Conservation (phyloP, 78 protist species). For the Planoprotostelium fungivorum region DNA sequence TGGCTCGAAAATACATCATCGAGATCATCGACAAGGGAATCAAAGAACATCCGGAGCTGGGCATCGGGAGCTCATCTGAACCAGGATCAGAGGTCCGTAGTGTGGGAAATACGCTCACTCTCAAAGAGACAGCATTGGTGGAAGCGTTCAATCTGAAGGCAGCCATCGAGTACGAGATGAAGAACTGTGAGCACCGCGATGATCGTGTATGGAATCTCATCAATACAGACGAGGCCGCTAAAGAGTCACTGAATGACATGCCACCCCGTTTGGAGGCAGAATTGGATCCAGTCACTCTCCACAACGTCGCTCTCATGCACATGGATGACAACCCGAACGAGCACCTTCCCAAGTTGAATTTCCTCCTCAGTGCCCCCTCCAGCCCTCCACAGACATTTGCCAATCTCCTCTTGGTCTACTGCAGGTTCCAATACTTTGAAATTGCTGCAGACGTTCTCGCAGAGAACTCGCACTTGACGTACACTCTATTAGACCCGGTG, state of each 20-base stretch:
- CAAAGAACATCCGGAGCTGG: constrained; percentile 71
- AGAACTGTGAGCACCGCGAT: constrained; percentile 13
- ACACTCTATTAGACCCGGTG: constrained; percentile 5
- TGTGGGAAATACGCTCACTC: constrained; percentile 69
- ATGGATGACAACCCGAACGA: constrained; percentile 64
- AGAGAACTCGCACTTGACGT: constrained; percentile 18
- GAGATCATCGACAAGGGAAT: constrained; percentile 77
- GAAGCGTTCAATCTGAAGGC: constrained; percentile 88
- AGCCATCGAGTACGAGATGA: constrained; percentile 68
- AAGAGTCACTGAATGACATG: constrained; percentile 76
- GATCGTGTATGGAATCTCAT: neutral
- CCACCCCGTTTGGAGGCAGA: constrained; percentile 80
- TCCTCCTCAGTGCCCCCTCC: constrained; percentile 63
- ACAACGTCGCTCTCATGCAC: constrained; percentile 79
- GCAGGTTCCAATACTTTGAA: constrained; percentile 59
- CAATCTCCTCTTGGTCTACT: constrained; percentile 78
- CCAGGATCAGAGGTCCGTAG: constrained; percentile 52
- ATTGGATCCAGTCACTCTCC: constrained; percentile 83
- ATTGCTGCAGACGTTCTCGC: constrained; percentile 73
- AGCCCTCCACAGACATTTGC: constrained; percentile 83
- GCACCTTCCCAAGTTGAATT: constrained; percentile 72
- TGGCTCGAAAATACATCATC: constrained; percentile 61
- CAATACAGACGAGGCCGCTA: constrained; percentile 30
- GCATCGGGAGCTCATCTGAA: constrained; percentile 21
- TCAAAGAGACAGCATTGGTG: constrained; percentile 77